phyloP scores from a whole-genome alignment of 2,329 filamentous ascomycete genomes.

The Ceratocystis albifundus region DNA sequence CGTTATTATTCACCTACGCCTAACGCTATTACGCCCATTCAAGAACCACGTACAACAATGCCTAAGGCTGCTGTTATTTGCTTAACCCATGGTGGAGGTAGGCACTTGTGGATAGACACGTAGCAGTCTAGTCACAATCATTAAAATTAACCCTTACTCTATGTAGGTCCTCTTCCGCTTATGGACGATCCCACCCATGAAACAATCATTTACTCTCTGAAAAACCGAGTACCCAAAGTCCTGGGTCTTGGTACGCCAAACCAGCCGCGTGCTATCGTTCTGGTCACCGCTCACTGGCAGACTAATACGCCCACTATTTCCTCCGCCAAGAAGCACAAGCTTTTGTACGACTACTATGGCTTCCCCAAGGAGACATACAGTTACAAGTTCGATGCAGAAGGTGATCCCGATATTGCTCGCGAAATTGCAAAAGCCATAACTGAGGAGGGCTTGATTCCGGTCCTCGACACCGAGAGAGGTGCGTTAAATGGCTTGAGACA shows the following conservation, averaged over 20 bases:
- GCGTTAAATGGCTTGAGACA: background rate
- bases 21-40: background rate
- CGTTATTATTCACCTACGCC: conserved; percentile 1
- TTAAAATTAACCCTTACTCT: background rate
- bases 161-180: conserved; percentile 44
- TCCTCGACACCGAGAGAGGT: conserved; percentile 32
- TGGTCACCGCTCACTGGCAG: conserved; percentile 50
- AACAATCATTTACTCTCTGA: conserved; percentile 41
- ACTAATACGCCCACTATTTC: conserved; percentile 41
- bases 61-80: conserved; percentile 36
- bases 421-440: conserved; percentile 38
- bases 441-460: conserved; percentile 35
- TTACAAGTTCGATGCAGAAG: conserved; percentile 46
- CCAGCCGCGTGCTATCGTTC: conserved; percentile 41
- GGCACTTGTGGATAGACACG: conserved; percentile 17
- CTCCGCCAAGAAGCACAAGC: conserved; percentile 35
- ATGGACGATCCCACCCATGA: conserved; percentile 44
- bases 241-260: conserved; percentile 42
- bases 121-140: background rate
- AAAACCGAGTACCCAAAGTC: conserved; percentile 43
- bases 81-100: conserved; percentile 42
- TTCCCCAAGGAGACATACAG: conserved; percentile 46
- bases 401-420: conserved; percentile 42
- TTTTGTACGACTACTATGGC: conserved; percentile 49
- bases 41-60: conserved; percentile 28